A percentile compares a stretch with the other conserved stretches of the same genome.
phyloP scores from a whole-genome alignment of 495 filamentous ascomycete genomes.

The Talaromyces nanjingensis region DNA sequence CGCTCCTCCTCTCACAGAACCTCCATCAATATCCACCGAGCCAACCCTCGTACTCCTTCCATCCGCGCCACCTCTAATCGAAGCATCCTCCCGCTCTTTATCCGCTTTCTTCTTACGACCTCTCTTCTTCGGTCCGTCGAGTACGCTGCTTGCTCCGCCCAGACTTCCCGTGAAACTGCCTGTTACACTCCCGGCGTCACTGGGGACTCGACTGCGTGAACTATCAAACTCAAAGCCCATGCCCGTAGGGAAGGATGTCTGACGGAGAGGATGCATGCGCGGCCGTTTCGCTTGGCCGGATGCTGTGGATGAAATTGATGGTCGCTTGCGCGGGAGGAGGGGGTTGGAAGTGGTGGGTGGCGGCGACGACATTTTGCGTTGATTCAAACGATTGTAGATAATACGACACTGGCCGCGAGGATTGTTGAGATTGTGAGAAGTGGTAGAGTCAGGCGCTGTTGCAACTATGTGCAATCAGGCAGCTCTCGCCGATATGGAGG shows the following conservation, averaged over 20 bases:
- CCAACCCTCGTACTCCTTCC: slow-evolving; percentile 39
- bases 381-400: neutral
- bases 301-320: slow-evolving; percentile 32
- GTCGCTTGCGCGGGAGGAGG: slow-evolving; percentile 36
- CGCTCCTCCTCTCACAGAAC: slow-evolving; percentile 35
- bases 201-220: slow-evolving; percentile 34
- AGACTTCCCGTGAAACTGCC: slow-evolving; percentile 50
- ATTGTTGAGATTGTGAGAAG: neutral
- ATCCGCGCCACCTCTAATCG: slow-evolving; percentile 32
- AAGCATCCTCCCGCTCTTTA: slow-evolving; percentile 45
- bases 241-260: slow-evolving; percentile 75
- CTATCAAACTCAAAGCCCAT: slow-evolving; percentile 56
- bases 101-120: slow-evolving; percentile 58
- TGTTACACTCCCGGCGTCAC: slow-evolving; percentile 61
- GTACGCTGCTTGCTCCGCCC: slow-evolving; percentile 47
- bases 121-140: slow-evolving; percentile 48
- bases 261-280: slow-evolving; percentile 69
- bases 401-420: neutral
- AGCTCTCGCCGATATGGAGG: neutral
- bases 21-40: slow-evolving; percentile 31
- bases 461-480: neutral
- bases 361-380: slow-evolving; percentile 35
- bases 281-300: slow-evolving; percentile 30
- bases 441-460: neutral
- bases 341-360: slow-evolving; percentile 26